Evolutionary conservation across 306 rosid genomes (phyloP).

Genomic region (Dalbergia oliveri): DNA sequence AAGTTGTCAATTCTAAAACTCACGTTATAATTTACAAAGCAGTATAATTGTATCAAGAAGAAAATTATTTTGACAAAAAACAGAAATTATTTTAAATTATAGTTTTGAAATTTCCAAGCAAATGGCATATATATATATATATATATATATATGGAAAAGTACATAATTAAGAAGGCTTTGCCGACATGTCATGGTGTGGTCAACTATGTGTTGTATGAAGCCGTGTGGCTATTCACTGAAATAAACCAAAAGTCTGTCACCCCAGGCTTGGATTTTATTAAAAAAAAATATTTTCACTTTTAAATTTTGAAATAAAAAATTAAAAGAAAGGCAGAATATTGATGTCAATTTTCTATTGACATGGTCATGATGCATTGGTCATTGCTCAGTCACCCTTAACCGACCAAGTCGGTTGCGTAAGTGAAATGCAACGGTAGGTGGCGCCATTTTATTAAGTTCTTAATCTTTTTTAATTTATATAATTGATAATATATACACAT

Average conservation of each 20-base stretch:
- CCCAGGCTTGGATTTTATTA: not conserved
- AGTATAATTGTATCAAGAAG: not conserved
- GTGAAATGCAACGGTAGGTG: not conserved
- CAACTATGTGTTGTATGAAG: not conserved
- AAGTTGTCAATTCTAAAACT: not conserved
- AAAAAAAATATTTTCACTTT: not conserved
- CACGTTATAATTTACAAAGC: not conserved
- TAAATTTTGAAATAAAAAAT: not conserved
- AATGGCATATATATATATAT: not conserved
- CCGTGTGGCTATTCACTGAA: no score
- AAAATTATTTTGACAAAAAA: not conserved
- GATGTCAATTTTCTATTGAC: constrained; percentile 25
- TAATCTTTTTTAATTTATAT: not conserved
- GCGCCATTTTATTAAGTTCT: not conserved
- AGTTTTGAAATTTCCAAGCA: not conserved
- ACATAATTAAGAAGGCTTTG: constrained; percentile 3
- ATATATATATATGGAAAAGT: not conserved
- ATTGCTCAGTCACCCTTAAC: not conserved
- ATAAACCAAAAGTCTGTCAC: no score
- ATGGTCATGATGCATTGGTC: not conserved
- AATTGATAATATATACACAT: no score
- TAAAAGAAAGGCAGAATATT: not conserved
- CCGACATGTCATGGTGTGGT: constrained; percentile 16
- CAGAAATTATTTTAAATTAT: not conserved
- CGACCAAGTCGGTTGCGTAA: not conserved